Base-by-base conservation (phyloP, 495 filamentous ascomycete species). In the Delitschia confertaspora region DNA sequence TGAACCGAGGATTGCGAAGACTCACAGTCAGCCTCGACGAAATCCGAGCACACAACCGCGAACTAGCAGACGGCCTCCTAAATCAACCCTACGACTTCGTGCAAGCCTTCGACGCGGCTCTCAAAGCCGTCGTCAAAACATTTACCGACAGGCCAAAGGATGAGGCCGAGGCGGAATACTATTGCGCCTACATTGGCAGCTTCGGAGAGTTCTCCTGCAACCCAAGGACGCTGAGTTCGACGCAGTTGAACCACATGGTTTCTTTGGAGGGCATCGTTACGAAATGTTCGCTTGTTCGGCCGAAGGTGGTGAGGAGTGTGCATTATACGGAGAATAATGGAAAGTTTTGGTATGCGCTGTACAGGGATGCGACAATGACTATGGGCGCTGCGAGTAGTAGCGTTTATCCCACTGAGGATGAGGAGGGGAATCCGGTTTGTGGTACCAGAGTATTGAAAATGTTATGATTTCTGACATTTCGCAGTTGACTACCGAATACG, bases 241-340 rank as follows among this genome's bases (percentile, higher is more conserved):
- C 72, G 23, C 86, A 89, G 57, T 72, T 99, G 41, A 96, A 96
- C 62, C 85, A 79, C 50, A 95, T 95, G 84, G 81, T 99, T 13
- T 95, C 88, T 2, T 76, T 99, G 49, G 91, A 99, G 64, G 91
- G 91, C 24, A 99, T 99, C 62, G 91, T 96, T 21, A 96, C 91
- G 16, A 84, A 89, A 66, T 93, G 85, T 61, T 95, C 87, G 10
- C 71, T 99, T 31, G 93, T 99, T 33, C 77, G 91, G 37, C 91
- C 91, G 20, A 99, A 99, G 64, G 78, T 99, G 10, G 83, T 95
- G 18, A 93, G 95, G 65, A 96, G 93, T 64, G 89, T 99, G 32
- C 91, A 99, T 58, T 96, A 83, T 59, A 88, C 79, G 56, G 91
- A 95, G 63, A 75, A 65, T 55, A 85, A 85, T 61, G 73, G 82